Evolutionary conservation across 768 basidiomycete genomes (phyloP).

Genomic region (Amanita rimosa): DNA sequence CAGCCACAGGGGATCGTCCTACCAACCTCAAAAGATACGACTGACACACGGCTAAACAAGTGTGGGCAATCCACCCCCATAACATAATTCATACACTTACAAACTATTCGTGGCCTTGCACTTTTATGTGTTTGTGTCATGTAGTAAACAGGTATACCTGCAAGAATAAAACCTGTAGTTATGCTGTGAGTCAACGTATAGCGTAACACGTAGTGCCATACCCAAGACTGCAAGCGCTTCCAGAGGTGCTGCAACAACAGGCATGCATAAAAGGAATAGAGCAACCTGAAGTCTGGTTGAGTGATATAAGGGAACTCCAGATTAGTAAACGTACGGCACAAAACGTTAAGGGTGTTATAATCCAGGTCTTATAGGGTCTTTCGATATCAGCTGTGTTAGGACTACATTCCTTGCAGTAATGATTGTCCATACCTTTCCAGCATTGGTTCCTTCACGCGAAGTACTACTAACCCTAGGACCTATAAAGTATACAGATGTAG

Average conservation of each 20-base stretch:
- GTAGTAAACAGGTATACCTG: slow-evolving; percentile 78
- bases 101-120: slow-evolving; percentile 29
- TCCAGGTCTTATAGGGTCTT: slow-evolving; percentile 90
- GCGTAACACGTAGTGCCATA: slow-evolving; percentile 21
- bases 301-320: neutral
- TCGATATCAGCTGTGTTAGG: neutral
- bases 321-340: slow-evolving; percentile 53
- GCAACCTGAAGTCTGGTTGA: slow-evolving; percentile 45
- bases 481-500: slow-evolving; percentile 14
- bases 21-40: slow-evolving; percentile 34
- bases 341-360: slow-evolving; percentile 82
- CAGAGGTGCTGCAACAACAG: slow-evolving; percentile 83
- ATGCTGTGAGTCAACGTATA: slow-evolving; percentile 5
- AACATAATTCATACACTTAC: neutral
- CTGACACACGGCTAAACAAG: slow-evolving; percentile 26
- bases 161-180: slow-evolving; percentile 57
- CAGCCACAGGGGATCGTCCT: slow-evolving; percentile 39
- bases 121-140: slow-evolving; percentile 46
- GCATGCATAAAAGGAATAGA: slow-evolving; percentile 87
- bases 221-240: slow-evolving; percentile 84
- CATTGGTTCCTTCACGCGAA: slow-evolving; percentile 84
- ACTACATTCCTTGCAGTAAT: neutral
- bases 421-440: slow-evolving; percentile 51
- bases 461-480: slow-evolving; percentile 82
- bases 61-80: slow-evolving; percentile 2